Evolutionary conservation across 2,329 filamentous ascomycete species (phyloP), one percentile per base, ranked within the genome.

Genomic region (Botrytis tulipae): DNA sequence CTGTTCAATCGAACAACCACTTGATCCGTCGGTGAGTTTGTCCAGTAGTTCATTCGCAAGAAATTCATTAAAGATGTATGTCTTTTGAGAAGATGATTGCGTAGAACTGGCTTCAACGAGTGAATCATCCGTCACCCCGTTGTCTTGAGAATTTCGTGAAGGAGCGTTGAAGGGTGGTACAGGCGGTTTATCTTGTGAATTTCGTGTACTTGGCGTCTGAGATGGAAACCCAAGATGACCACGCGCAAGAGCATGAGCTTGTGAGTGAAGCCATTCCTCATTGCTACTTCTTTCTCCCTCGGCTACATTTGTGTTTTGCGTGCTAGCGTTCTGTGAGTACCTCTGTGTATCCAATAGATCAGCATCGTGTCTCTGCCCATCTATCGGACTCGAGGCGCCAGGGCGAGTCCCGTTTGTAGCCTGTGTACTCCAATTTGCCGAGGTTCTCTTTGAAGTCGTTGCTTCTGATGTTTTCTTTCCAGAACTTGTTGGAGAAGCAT

Each of bases 401-500:
- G 80, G 70, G 59, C 74, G 78, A 78, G 84, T 82, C 32, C 92
- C 92, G 75, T 94, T 94, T 4, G 91, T 93, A 74, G 88, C 87
- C 80, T 95, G 92, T 0, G 92, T 93, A 80, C 91, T 91, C 81
- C 88, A 87, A 76, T 88, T 87, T 3, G 88, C 90, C 0, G 89
- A 90, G 37, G 37, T 29, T 25, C 66, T 68, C 66, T 68, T 68
- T 16, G 66, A 68, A n/a, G 35, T 42, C 6, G 66, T 68, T 42
- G 25, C 37, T 0, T 88, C 90, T 1, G 89, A 90, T 1, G 93
- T 93, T 3, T 93, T 95, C 83, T 97, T 96, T n/a, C 90, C 89
- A 5, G 89, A 92, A 35, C 90, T 90, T 1, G 95, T 97, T 1
- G 95, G 97, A 3, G 94, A 97, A 2, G 94, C 95, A 79, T 97